Evolutionary conservation across 805 yeast genomes (phyloP).

Genomic region (Scheffersomyces stipitis): DNA sequence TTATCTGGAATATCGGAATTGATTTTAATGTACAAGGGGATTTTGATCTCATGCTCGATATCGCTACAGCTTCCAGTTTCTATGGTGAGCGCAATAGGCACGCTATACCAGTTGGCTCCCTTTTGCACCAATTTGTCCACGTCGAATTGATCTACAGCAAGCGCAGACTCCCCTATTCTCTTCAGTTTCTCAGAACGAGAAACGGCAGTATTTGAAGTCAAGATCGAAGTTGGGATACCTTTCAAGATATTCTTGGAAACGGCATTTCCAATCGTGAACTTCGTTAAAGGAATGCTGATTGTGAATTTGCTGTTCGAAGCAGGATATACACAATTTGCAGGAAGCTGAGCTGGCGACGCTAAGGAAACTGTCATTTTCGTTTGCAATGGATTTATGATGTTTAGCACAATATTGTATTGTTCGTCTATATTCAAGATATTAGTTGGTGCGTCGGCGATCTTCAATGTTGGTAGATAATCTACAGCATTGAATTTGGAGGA

Average conservation of each 20-base stretch:
- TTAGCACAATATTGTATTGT: conserved; percentile 22
- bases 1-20: conserved; percentile 23
- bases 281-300: conserved; percentile 26
- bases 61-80: conserved; percentile 2
- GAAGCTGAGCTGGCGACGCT: conserved; percentile 21
- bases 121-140: conserved; percentile 16
- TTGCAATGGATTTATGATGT: conserved; percentile 32
- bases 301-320: conserved; percentile 5
- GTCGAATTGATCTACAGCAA: conserved; percentile 4
- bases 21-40: conserved; percentile 33
- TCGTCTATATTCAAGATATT: conserved; percentile 9
- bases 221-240: conserved; percentile 33
- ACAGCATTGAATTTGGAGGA: conserved; percentile 30
- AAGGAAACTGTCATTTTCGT: conserved; percentile 19
- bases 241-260: conserved; percentile 23
- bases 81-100: conserved; percentile 25
- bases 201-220: conserved; percentile 27
- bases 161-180: conserved; percentile 19
- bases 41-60: conserved; percentile 6
- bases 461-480: conserved; percentile 33
- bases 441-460: conserved; percentile 11
- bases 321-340: conserved; percentile 11
- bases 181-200: conserved; percentile 32
- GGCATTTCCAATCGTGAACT: conserved; percentile 19
- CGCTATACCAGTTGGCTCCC: conserved; percentile 35